Evolutionary conservation across 345 rosid species (phyloP), one percentile per base, ranked within the genome.

Genomic region (Kandelia obovata): DNA sequence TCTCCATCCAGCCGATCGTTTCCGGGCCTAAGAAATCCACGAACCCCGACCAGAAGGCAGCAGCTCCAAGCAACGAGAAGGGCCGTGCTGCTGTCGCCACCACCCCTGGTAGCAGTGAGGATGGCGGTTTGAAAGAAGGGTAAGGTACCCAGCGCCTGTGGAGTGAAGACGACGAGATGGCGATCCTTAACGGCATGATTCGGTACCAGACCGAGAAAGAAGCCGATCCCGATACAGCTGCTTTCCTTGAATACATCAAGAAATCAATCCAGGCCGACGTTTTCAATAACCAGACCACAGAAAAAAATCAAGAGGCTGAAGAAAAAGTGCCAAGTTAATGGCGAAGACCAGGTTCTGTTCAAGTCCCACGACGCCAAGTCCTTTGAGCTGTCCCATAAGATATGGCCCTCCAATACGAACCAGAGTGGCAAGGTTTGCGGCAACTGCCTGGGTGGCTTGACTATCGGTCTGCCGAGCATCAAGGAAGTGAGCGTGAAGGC

Each of bases 271-370:
- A 79, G 51, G 70, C 75, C 31, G 79, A 77, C 65, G 81, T 79
- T 4, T 68, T 76, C 16, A 77, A 69, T 73, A 73, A 27, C 34
- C 88, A 86, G 37, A 69, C 84, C 27, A 70, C 8, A 57, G 88
- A 86, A 21, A 86, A 86, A 86, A 61, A 63, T 86, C 52, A 75
- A 81, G 72, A 75, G 85, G 17, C 62, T 86, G 21, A 84, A 70
- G 77, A 80, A 77, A 69, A 84, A 84, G 73, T 86, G 69, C 60
- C 53, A 46, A 0, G 78, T 71, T 21, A 68, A 73, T 0, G 85
- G 83, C 6, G 51, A 70, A 19, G 83, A 73, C 13, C 77, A 67
- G 0, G 27, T 73, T 30, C 78, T 82, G 15, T 5, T 70, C 0
- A 84, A 78, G 27, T 58, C 81, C 9, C 91, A 84, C 61, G 91